Evolutionary conservation across 768 basidiomycete species (phyloP), one percentile per base, ranked within the genome.

Genomic region (Naematelia encephala): DNA sequence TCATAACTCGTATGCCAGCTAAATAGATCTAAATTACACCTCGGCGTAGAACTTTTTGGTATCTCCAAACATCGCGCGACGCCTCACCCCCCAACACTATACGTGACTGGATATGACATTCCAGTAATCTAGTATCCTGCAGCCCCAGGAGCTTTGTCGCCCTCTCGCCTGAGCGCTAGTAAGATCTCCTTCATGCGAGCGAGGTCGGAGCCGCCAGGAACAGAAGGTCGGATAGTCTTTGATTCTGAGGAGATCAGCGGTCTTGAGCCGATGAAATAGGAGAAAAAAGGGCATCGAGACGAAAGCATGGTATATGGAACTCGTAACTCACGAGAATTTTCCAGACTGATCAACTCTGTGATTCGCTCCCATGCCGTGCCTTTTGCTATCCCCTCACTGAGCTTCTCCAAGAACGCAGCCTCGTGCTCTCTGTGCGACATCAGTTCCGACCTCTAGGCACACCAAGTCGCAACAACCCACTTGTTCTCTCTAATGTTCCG

Each of bases 341-440:
- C 85, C 34, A 99, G 82, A 66, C 93, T 90, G 61, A 96, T 79
- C 51, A 86, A 78, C 25, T 86, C 85, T 73, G 87, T 88, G 72
- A 99, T 94, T 34, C 96, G 87, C 67, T 91, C 86, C 94, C 94
- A 99, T 5, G 92, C 94, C 21, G 94, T 96, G 23, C 94, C 96
- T 54, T 83, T 82, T 0, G 90, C 87, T 51, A 98, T 84, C 10
- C 86, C 84, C 49, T 86, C 86, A 21, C 84, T 84, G 55, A 91
- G 80, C n/a, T 80, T 78, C 14, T 84, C 81, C 42, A 93, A 70
- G 80, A 87, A 97, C 57, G 86, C 84, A 19, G 85, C 84, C 77
- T 98, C 94, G 63, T 87, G 82, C 74, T 96, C 88, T 81, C 94
- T 98, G 25, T 5, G 12, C 25, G 34, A 16, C 34, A 23, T 49